Percentiles rank a stretch among this genome's conserved stretches.
phyloP scores from a whole-genome alignment of 345 rosid genomes.

The Angophora floribunda region DNA sequence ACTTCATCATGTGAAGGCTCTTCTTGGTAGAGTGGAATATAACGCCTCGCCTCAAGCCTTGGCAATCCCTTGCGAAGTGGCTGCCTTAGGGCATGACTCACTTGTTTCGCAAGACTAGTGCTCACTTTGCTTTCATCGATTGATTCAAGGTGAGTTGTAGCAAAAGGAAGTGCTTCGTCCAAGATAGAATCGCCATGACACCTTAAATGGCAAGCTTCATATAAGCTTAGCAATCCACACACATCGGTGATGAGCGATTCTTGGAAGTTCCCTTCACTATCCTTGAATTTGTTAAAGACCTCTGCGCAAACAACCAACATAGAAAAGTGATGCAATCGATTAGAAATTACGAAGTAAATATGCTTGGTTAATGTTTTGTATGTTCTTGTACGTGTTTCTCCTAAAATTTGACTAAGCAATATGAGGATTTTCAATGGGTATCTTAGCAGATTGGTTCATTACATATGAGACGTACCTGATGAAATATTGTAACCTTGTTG shows the following conservation, averaged over 20 bases:
- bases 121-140: not conserved
- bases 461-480: not conserved
- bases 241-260: not conserved
- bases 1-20: not conserved
- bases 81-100: not conserved
- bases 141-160: not conserved
- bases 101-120: not conserved
- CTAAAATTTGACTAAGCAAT: not conserved
- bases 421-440: not conserved
- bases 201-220: not conserved
- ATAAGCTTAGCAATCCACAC: not conserved
- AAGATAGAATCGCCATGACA: constrained; percentile 1
- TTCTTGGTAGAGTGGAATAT: not conserved
- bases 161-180: constrained; percentile 7
- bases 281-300: not conserved
- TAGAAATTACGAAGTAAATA: not conserved
- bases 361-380: not conserved
- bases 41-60: not conserved
- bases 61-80: not conserved
- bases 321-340: not conserved
- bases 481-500: not conserved
- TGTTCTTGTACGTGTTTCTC: not conserved
- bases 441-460: not conserved
- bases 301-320: not conserved
- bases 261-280: not conserved